Evolutionary conservation across 169 alveolate species (phyloP), one percentile per base, ranked within the genome.

Genomic region (Pseudocohnilembus persalinus): DNA sequence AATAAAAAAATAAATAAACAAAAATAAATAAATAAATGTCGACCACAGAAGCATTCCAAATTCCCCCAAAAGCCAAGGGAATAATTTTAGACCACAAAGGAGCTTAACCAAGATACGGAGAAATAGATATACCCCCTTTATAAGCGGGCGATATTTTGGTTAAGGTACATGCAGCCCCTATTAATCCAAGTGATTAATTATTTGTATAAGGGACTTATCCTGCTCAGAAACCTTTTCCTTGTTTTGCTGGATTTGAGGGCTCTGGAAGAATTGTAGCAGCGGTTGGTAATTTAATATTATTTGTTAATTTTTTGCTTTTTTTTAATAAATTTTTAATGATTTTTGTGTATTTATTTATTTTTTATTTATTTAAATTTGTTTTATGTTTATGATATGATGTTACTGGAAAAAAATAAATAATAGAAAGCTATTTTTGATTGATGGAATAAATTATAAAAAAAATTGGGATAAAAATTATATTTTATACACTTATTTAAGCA

Each of bases 211-310:
- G 96, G 31, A 29, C 73, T 0, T 92, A 92, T 73, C 85, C 81
- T 1, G 76, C 83, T 20, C 73, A 80, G 29, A 85, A 86, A 68
- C 29, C 73, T 16, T 87, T 77, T 32, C 97, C 97, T 11, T 76
- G 84, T 64, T 89, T 87, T 63, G 94, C 95, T 27, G 97, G 97
- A 0, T 91, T 94, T 87, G 97, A 94, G 90, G 97, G 96, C 25
- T 83, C 95, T 28, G 97, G 97, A 0, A 90, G 93, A 28, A 96
- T 94, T 15, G 89, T 94, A 30, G 81, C 83, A 0, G 76, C 84
- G 29, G 96, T 95, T 68, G 95, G 96, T 77, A 93, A 91, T 72
- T 29, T 49, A n/a, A n/a, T n/a, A n/a, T n/a, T n/a, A n/a, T 87
- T 0, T 29, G 80, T 26, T 83, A 73, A 31, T 29, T 73, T 28